These are phyloP conservation scores for Aspergillus cavernicola DNA, from an alignment of 495 filamentous ascomycete species.

Conservation along the genomic window DNA sequence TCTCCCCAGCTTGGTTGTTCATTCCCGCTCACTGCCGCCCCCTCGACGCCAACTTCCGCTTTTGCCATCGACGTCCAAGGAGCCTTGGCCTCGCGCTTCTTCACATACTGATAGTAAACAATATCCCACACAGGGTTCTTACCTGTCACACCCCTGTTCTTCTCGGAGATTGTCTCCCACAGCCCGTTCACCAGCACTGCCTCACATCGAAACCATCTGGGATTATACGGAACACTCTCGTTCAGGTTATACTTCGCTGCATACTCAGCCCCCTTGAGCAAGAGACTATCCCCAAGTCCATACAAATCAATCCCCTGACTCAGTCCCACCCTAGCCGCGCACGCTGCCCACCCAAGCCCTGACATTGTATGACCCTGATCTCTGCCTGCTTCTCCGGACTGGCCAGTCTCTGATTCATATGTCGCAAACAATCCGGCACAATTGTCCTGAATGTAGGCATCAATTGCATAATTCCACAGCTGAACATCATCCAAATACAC, in stretches of 20 bases:
- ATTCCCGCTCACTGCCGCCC: not conserved
- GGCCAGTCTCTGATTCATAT: slow-evolving; percentile 25
- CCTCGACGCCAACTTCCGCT: slow-evolving; percentile 1
- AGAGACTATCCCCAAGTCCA: slow-evolving; percentile 23
- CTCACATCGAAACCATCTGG: slow-evolving; percentile 33
- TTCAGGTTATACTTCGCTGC: slow-evolving; percentile 32
- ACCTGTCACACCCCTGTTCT: slow-evolving; percentile 23
- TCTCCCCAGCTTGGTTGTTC: slow-evolving; percentile 11
- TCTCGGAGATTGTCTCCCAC: slow-evolving; percentile 27
- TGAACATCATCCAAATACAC: slow-evolving; percentile 37
- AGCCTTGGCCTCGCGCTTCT: not conserved
- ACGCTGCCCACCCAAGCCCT: slow-evolving; percentile 22
- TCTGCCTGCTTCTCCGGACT: slow-evolving; percentile 15
- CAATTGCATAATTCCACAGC: slow-evolving; percentile 32
- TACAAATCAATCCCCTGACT: slow-evolving; percentile 34
- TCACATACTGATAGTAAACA: slow-evolving; percentile 8
- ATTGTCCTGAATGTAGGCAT: slow-evolving; percentile 26
- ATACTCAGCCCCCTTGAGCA: slow-evolving; percentile 33
- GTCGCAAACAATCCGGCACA: slow-evolving; percentile 24
- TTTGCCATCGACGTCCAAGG: not conserved
- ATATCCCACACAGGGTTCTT: slow-evolving; percentile 12
- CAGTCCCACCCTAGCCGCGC: slow-evolving; percentile 23
- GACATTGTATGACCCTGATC: slow-evolving; percentile 14
- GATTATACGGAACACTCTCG: slow-evolving; percentile 31
- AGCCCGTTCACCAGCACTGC: slow-evolving; percentile 33